A percentile compares a stretch with the other conserved stretches of the same genome.
Conservation (phyloP, 2,329 filamentous ascomycete species). For the Aspergillus luchuensis region DNA sequence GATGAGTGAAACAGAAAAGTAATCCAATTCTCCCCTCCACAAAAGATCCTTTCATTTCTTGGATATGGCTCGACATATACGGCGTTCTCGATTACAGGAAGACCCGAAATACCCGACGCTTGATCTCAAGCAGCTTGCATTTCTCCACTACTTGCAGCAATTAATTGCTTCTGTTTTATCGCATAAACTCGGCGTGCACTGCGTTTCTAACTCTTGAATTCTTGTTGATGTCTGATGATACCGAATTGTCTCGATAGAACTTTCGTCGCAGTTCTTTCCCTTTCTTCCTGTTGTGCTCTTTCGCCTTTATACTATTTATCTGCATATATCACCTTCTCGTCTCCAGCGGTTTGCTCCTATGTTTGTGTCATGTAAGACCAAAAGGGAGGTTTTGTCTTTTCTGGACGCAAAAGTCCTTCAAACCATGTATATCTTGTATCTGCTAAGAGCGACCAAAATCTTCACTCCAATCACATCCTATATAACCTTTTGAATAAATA, state of each 20-base stretch:
- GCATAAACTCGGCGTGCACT: slow-evolving; percentile 24
- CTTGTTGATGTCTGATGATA: slow-evolving; percentile 19
- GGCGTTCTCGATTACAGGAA: not conserved
- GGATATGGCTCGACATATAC: not conserved
- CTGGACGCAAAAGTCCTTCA: not conserved
- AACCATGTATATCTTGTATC: not conserved
- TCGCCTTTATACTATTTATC: not conserved
- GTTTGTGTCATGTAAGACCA: not conserved
- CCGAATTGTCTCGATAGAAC: slow-evolving; percentile 21
- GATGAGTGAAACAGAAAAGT: slow-evolving; percentile 13
- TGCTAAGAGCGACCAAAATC: not conserved
- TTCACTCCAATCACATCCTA: not conserved
- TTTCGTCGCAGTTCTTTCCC: slow-evolving; percentile 5
- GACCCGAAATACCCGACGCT: slow-evolving; percentile 3
- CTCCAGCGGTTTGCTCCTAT: not conserved
- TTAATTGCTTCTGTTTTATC: slow-evolving; percentile 26
- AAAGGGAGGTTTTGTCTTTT: not conserved
- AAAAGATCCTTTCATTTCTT: not conserved
- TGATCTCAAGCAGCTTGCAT: slow-evolving; percentile 8
- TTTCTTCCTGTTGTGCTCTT: not conserved
- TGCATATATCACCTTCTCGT: not conserved
- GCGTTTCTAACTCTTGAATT: slow-evolving; percentile 1
- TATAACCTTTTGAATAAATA: too few relatives aligned
- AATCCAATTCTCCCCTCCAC: not conserved
- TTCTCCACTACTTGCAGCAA: slow-evolving; percentile 17